Evolutionary conservation across 1,139 yeast species (phyloP).

Genomic region (Barnettozyma hawaiiensis): DNA sequence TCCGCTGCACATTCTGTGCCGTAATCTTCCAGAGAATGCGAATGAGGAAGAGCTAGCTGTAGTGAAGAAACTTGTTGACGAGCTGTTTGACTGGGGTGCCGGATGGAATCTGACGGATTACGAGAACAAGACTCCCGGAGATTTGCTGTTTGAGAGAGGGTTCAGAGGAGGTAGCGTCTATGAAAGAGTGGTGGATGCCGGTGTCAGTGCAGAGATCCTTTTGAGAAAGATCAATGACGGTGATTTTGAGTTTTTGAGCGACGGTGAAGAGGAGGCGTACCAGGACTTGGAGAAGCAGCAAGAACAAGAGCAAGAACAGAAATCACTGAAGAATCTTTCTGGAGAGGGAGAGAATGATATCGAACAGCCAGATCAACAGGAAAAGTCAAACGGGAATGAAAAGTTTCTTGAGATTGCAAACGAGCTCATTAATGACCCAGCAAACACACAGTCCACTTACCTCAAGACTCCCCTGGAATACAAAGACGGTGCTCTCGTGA

Average conservation of each 20-base stretch:
- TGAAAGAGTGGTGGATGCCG: slow-evolving; percentile 68
- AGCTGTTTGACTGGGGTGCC: slow-evolving; percentile 78
- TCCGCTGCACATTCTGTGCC: slow-evolving; percentile 63
- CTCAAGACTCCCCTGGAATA: slow-evolving; percentile 64
- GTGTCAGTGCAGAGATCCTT: slow-evolving; percentile 82
- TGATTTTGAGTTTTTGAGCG: slow-evolving; percentile 41
- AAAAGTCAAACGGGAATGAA: slow-evolving; percentile 22
- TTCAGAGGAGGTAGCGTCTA: slow-evolving; percentile 39
- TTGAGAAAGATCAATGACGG: slow-evolving; percentile 71
- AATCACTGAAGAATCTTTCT: slow-evolving; percentile 15
- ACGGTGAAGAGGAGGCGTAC: slow-evolving; percentile 19
- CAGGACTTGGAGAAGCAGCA: slow-evolving; percentile 4
- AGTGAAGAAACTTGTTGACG: slow-evolving; percentile 52
- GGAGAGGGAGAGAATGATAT: slow-evolving; percentile 6
- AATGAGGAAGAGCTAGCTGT: slow-evolving; percentile 40
- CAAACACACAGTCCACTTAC: slow-evolving; percentile 60
- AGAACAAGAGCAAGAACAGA: slow-evolving; percentile 5
- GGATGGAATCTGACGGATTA: slow-evolving; percentile 79
- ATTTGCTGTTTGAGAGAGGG: slow-evolving; percentile 51
- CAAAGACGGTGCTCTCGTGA: slow-evolving; percentile 63
- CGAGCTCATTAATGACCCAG: slow-evolving; percentile 40
- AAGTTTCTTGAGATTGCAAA: slow-evolving; percentile 13
- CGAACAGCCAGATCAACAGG: slow-evolving; percentile 14
- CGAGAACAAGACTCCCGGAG: slow-evolving; percentile 71
- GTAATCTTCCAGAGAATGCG: slow-evolving; percentile 43